Evolutionary conservation across 2,329 filamentous ascomycete genomes (phyloP).

Genomic region (Emergomyces orientalis): DNA sequence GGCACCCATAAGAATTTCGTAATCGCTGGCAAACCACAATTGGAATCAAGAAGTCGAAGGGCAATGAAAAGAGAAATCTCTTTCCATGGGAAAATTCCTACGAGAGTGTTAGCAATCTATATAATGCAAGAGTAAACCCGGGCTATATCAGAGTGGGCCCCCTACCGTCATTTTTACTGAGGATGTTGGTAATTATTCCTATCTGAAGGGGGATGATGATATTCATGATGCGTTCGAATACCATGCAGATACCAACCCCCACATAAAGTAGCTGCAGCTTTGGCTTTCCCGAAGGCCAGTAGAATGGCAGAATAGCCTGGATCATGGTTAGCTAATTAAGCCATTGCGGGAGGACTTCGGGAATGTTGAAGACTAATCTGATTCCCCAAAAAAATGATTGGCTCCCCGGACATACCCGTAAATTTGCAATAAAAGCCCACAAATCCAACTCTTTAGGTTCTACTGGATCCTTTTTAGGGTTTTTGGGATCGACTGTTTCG

Average conservation of each 20-base stretch:
- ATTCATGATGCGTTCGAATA: constrained; percentile 63
- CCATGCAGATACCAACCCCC: constrained; percentile 57
- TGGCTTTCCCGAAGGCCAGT: constrained; percentile 63
- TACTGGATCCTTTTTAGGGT: background rate
- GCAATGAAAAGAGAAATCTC: constrained; percentile 45
- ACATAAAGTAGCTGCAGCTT: constrained; percentile 58
- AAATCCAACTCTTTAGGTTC: background rate
- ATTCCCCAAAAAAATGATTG: background rate
- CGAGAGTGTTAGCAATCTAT: constrained; percentile 5
- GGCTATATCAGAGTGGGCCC: background rate
- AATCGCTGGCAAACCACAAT: constrained; percentile 43
- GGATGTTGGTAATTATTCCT: constrained; percentile 64
- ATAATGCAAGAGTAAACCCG: background rate
- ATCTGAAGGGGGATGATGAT: constrained; percentile 72
- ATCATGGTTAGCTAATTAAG: constrained; percentile 8
- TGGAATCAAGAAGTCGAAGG: constrained; percentile 42
- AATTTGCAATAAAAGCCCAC: background rate
- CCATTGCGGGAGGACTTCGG: background rate
- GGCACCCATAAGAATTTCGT: constrained; percentile 46
- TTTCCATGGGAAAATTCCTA: constrained; percentile 42
- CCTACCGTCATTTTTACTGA: constrained; percentile 44
- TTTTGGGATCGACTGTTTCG: background rate
- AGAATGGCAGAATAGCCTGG: constrained; percentile 64
- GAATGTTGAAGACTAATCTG: background rate
- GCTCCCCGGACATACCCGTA: background rate